Base-by-base conservation (phyloP, 2,329 filamentous ascomycete species). In the Trichoderma sp. region DNA sequence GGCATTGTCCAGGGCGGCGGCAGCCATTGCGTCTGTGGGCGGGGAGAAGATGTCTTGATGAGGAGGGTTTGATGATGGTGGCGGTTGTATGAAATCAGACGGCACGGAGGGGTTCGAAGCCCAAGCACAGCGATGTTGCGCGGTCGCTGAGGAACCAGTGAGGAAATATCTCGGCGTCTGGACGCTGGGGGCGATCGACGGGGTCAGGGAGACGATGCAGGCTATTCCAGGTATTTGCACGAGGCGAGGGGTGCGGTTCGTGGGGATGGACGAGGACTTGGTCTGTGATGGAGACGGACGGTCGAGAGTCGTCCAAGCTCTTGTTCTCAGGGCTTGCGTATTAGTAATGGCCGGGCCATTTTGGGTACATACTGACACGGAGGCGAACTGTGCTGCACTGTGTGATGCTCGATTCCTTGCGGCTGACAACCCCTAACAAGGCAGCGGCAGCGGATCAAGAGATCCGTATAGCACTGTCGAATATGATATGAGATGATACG, bases 1-100 rank as follows among this genome's bases (percentile, higher is more conserved):
- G 69, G 91, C 92, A 78, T 97, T 97, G 71, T 89, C 86, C 54
- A 83, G 75, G 21, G 74, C 70, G 28, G 74, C 71, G 24, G 71
- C 65, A 15, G 69, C 68, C 72, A 74, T 74, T 43, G 5, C 28
- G 15, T 26, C 15, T 59, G 28, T 15, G 39, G 15, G 34, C 15
- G 34, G 14, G 39, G 7, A 19, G 26, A 26, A 4, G n/a, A 7
- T 28, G 26, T n/a, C 7, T 7, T 15, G 54, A 19, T 44, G 21
- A 39, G 39, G 2, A 26, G 57, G 41, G 26, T 6, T 34, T 17
- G 48, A 15, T 3, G 45, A 26, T 7, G 50, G 6, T 24, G 21
- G 14, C 7, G 17, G 57, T n/a, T 43, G 14, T 45, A 26, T 45
- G 17, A 26, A 17, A 41, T 15, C 19, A 50, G 30, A 14, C 15